Percentiles rank a stretch among this genome's conserved stretches.
phyloP scores from a whole-genome alignment of 331 rosid genomes.

The Malus hybrid region DNA sequence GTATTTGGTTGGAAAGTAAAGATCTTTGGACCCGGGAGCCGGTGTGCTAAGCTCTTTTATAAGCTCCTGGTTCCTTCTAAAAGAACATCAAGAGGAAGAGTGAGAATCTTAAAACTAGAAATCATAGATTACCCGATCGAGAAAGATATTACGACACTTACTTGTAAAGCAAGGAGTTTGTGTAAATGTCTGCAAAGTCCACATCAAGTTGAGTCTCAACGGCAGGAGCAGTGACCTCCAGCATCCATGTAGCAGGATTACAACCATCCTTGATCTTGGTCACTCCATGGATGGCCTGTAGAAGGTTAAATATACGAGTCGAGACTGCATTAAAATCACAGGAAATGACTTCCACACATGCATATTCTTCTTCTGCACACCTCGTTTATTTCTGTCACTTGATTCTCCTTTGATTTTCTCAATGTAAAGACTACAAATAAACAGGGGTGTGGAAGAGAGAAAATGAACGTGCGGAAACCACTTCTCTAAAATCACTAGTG shows the following conservation, averaged over 20 bases:
- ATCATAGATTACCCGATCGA: not conserved
- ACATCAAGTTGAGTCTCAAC: slow-evolving; percentile 34
- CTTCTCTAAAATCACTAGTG: not conserved
- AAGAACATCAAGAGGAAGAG: not conserved
- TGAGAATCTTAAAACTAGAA: slow-evolving; percentile 4
- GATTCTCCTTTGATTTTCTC: not conserved
- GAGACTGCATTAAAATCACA: not conserved
- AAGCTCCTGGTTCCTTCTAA: slow-evolving; percentile 41
- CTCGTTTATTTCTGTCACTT: not conserved
- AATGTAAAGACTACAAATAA: not conserved
- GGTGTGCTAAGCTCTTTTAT: slow-evolving; percentile 40
- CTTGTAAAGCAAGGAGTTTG: slow-evolving; percentile 31
- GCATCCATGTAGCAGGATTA: slow-evolving; percentile 68
- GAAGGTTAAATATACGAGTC: not conserved
- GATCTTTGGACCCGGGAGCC: slow-evolving; percentile 31
- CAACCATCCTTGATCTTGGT: slow-evolving; percentile 43
- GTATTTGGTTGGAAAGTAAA: slow-evolving; percentile 36
- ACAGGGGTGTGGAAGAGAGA: too few species aligned
- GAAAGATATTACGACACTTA: not conserved
- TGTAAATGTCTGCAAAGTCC: slow-evolving; percentile 33
- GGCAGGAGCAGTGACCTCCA: slow-evolving; percentile 43
- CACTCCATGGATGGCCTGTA: slow-evolving; percentile 35
- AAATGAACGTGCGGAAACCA: not conserved
- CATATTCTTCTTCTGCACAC: not conserved
- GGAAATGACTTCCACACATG: not conserved